Base-by-base conservation (phyloP, 176 grass and related monocot genomes). In the Chrysopogon serrulatus region DNA sequence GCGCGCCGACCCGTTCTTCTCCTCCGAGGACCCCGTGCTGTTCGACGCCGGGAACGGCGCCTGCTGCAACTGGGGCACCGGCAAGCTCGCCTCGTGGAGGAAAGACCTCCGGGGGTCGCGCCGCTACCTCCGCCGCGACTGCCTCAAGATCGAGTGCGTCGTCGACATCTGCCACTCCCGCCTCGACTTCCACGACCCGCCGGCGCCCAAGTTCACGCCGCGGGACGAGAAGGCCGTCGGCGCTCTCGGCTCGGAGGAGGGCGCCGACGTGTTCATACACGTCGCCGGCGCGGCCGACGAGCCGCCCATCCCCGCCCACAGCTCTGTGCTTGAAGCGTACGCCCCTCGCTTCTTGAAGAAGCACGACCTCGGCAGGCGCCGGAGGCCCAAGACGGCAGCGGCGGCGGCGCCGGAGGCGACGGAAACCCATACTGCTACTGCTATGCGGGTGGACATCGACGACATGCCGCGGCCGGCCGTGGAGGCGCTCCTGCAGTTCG, bases 71-170 rank as follows among this genome's bases (percentile, higher is more conserved):
- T 47, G 44, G 44, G 44, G 44, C 44, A 47, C 44, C 44, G 3
- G 15, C 44, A 17, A 8, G 68, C 53, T 62, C 39, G 39, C 39
- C 37, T 0, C 4, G 18, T 44, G 68, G 19, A 45, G 18, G 0
- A 6, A 73, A 4, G 0, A 47, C 7, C 68, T 83, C 49, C 37
- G n/a, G 21, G 4, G 28, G 1, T 73, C 80, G 37, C 11, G 24
- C 18, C 11, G 24, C 18, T 60, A 61, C 51, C 51, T 82, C 68
- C 49, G 48, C 34, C 42, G 80, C 28, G 67, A 62, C 54, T 16
- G 19, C 68, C 68, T 83, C 39, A 15, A 5, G 51, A 73, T 83
- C 68, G 80, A 83, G 39, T 83, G 80, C 68, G 18, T 2, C 36
- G 0, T 83, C 80, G 27, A 61, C 68, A 8, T 83, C 68, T n/a